Conservation (phyloP, 2,329 filamentous ascomycete genomes). For the Onygena corvina region DNA sequence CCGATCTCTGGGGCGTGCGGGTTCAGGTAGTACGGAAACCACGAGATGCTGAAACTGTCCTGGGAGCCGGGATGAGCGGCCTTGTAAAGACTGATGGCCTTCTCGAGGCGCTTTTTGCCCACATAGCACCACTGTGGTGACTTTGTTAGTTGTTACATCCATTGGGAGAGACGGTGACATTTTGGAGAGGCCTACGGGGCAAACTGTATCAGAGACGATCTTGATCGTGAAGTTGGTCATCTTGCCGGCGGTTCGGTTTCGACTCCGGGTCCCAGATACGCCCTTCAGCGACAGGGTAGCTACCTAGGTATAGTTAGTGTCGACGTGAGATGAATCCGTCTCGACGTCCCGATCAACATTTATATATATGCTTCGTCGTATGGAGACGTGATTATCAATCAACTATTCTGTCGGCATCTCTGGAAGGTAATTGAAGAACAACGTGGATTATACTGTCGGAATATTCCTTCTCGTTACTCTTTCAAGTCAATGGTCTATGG, state of each 20-base stretch:
- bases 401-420: background rate
- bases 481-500: no score
- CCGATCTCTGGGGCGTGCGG: constrained; percentile 44
- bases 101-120: constrained; percentile 61
- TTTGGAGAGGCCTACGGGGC: constrained; percentile 42
- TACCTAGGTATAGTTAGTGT: background rate
- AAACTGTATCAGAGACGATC: constrained; percentile 70
- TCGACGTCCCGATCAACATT: background rate
- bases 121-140: constrained; percentile 62
- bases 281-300: background rate
- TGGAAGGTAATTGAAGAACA: no score
- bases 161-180: background rate
- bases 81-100: constrained; percentile 57
- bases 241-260: background rate
- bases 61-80: constrained; percentile 44
- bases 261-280: background rate
- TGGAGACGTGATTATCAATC: background rate
- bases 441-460: no score
- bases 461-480: no score
- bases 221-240: constrained; percentile 70
- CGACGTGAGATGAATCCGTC: no score
- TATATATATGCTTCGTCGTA: constrained; percentile 25
- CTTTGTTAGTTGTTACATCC: background rate
- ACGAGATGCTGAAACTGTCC: constrained; percentile 61
- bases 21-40: constrained; percentile 72